Evolutionary conservation across 345 rosid species (phyloP), one percentile per base, ranked within the genome.

Genomic region (Hibiscus mutabilis): DNA sequence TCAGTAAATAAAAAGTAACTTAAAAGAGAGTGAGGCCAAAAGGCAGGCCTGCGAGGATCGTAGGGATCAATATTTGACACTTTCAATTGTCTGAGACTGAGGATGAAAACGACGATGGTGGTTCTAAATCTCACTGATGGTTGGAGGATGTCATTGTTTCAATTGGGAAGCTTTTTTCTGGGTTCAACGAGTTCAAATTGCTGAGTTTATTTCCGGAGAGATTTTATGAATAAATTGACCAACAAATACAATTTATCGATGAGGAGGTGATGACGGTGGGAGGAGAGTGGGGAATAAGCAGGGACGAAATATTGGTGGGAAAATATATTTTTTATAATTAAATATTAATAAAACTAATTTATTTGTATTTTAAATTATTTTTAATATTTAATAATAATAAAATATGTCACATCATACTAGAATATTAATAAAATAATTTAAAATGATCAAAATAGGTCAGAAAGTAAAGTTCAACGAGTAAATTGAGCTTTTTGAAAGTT

Each of bases 11-110:
- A 46, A 52, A 7, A 52, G 10, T 15, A 52, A 7, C 0, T 5
- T 1, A 18, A 52, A 3, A 3, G 16, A 8, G 66, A 13, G 3
- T 15, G 18, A 58, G 60, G 68, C 35, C 49, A 74, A 65, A 25
- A 44, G 64, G 4, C 10, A 46, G 72, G 89, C 96, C 97, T 86
- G 86, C 96, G 21, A 88, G 78, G 65, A 88, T 55, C 2, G 91
- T 80, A 15, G 90, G 88, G 79, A 83, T 67, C 64, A 92, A 58
- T 8, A 89, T 73, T 8, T 84, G 89, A 66, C 78, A 83, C 82
- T 72, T 85, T 87, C 88, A 85, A 70, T 81, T 74, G 29, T 78
- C 84, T 12, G 81, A 75, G 72, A 76, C 77, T 5, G 86, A 74
- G 8, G 81, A 53, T 49, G 55, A 1, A 14, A 83, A 69, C 18